A percentile compares a stretch with the other conserved stretches of the same genome.
Evolutionary conservation across 1,284 basidiomycete species (phyloP).

Genomic region (Ustilago cynodontis): DNA sequence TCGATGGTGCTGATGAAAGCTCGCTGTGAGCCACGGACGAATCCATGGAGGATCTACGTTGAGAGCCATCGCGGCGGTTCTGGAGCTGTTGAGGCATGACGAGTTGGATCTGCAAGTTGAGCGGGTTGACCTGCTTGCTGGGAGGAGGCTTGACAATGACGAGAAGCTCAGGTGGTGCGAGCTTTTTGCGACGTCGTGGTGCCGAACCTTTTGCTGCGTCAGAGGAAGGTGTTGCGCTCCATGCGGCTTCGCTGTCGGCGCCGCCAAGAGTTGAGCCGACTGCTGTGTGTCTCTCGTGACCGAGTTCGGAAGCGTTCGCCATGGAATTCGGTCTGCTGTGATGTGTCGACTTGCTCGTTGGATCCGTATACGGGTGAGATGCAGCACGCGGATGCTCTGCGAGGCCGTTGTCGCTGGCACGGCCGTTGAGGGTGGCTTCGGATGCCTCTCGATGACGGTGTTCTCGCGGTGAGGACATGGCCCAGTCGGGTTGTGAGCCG

Average conservation of each 20-base stretch:
- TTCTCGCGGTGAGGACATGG: constrained; percentile 13
- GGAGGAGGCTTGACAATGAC: constrained; percentile 79
- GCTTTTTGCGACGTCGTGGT: constrained; percentile 32
- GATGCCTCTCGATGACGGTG: constrained; percentile 44
- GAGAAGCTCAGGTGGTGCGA: constrained; percentile 62
- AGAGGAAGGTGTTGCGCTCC: constrained; percentile 24
- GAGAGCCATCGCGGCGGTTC: constrained; percentile 24
- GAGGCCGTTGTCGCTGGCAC: constrained; percentile 1
- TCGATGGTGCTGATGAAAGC: constrained; percentile 7
- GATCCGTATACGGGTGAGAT: not conserved
- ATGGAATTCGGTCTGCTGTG: constrained; percentile 30
- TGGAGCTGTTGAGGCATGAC: constrained; percentile 71
- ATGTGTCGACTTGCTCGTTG: constrained; percentile 4
- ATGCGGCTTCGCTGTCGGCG: constrained; percentile 47
- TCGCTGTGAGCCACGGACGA: constrained; percentile 27
- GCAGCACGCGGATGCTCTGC: constrained; percentile 2
- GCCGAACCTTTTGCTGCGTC: constrained; percentile 24
- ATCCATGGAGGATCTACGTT: constrained; percentile 35
- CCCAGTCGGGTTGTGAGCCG: constrained; percentile 20
- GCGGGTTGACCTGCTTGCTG: constrained; percentile 83
- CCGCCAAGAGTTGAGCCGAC: constrained; percentile 44
- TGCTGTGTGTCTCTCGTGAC: constrained; percentile 22
- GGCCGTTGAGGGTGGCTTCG: constrained; percentile 44
- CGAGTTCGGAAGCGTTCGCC: constrained; percentile 17
- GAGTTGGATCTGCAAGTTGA: constrained; percentile 93